A percentile compares a stretch with the other conserved stretches of the same genome.
Evolutionary conservation across 1,284 basidiomycete species (phyloP).

Genomic region (Apiotrichum brassicae): DNA sequence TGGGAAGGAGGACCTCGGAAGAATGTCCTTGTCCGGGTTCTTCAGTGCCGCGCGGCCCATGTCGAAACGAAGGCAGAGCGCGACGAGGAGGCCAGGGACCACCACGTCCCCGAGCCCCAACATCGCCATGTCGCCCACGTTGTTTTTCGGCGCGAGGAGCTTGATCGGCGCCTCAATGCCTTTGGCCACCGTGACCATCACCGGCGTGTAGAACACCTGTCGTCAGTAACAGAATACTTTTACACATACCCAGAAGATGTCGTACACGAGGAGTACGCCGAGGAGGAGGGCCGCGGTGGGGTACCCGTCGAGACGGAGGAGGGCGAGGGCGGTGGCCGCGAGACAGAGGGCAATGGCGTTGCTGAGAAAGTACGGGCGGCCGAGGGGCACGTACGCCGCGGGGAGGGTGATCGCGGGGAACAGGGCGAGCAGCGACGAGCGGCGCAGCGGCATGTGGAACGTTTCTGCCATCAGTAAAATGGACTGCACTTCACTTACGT

Average conservation of each 20-base stretch:
- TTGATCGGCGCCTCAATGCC: slow-evolving; percentile 92
- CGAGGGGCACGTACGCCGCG: slow-evolving; percentile 58
- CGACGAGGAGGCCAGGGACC: slow-evolving; percentile 71
- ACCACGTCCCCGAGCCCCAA: slow-evolving; percentile 75
- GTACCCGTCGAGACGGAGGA: slow-evolving; percentile 87
- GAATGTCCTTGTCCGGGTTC: slow-evolving; percentile 23
- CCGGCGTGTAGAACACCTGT: slow-evolving; percentile 44
- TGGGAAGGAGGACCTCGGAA: slow-evolving; percentile 47
- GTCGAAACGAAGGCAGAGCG: slow-evolving; percentile 84
- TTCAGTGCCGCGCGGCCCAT: slow-evolving; percentile 47
- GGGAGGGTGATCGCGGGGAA: slow-evolving; percentile 63
- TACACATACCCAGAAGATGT: slow-evolving; percentile 59
- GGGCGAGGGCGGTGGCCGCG: slow-evolving; percentile 69
- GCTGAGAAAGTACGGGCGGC: slow-evolving; percentile 65
- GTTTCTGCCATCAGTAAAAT: slow-evolving; percentile 35
- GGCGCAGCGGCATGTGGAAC: slow-evolving; percentile 43
- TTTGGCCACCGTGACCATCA: slow-evolving; percentile 87
- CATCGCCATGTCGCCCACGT: slow-evolving; percentile 66
- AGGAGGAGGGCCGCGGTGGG: slow-evolving; percentile 78
- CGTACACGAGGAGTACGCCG: slow-evolving; percentile 75
- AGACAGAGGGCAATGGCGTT: slow-evolving; percentile 80
- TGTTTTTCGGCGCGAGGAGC: slow-evolving; percentile 70
- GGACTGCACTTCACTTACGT: no score
- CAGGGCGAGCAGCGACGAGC: slow-evolving; percentile 56
- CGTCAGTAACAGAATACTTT: not conserved